Conservation (phyloP, 768 basidiomycete species). For the Amanita pallidorosea region DNA sequence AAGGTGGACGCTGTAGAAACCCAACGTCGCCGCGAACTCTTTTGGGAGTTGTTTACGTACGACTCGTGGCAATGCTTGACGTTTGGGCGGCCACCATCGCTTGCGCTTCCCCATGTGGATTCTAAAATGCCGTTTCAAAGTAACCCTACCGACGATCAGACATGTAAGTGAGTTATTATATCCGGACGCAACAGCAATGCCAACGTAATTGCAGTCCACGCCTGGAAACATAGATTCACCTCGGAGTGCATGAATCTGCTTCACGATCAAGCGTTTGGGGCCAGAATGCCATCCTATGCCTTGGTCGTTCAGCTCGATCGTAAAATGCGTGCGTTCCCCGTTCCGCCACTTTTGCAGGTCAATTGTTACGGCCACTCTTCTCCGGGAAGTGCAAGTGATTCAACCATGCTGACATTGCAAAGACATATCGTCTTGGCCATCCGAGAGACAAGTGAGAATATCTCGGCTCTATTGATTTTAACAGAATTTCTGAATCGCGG, state of each 20-base stretch:
- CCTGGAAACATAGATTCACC: conserved; percentile 62
- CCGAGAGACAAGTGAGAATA: conserved; percentile 51
- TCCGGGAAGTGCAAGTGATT: conserved; percentile 34
- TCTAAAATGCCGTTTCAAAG: conserved; percentile 47
- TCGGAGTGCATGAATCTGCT: conserved; percentile 61
- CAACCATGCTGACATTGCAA: conserved; percentile 45
- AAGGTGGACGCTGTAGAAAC: conserved; percentile 50
- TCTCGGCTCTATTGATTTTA: background rate
- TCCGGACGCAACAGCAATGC: background rate
- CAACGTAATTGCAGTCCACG: conserved; percentile 30
- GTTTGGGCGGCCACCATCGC: conserved; percentile 60
- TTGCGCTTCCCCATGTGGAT: conserved; percentile 56
- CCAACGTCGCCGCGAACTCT: conserved; percentile 50
- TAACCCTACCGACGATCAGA: conserved; percentile 41
- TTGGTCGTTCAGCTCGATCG: conserved; percentile 59
- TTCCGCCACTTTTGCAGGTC: conserved; percentile 55
- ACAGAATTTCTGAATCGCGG: background rate
- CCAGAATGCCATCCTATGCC: conserved; percentile 56
- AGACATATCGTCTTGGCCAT: conserved; percentile 60
- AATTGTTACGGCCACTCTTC: conserved; percentile 54
- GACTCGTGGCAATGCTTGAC: conserved; percentile 55
- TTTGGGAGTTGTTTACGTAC: conserved; percentile 55
- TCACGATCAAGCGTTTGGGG: conserved; percentile 64
- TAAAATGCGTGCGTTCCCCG: conserved; percentile 57
- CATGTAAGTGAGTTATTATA: conserved; percentile 33